phyloP scores from a whole-genome alignment of 768 basidiomycete genomes.

The Boletus sensibilis region DNA sequence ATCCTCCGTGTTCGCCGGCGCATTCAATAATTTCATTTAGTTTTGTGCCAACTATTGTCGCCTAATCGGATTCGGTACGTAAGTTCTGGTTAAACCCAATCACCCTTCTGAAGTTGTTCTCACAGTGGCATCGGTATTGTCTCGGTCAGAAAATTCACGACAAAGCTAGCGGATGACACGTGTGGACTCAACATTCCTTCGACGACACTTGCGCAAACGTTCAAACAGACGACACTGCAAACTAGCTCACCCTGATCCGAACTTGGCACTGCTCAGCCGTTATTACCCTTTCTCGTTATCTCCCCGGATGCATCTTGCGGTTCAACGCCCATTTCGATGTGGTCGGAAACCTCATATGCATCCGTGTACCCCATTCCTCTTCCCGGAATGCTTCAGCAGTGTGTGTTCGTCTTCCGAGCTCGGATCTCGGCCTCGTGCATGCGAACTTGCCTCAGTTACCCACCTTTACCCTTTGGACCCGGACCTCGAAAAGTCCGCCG shows the following conservation, averaged over 20 bases:
- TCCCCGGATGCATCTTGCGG: slow-evolving; percentile 1
- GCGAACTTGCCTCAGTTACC: neutral
- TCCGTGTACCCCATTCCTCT: slow-evolving; percentile 7
- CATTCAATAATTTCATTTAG: neutral
- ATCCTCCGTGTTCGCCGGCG: too few relatives aligned
- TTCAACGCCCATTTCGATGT: slow-evolving; percentile 9
- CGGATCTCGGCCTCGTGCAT: slow-evolving; percentile 14
- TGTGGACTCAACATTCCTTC: slow-evolving; percentile 13
- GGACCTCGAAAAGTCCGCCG: too few relatives aligned
- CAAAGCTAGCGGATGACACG: neutral
- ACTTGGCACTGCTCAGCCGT: slow-evolving; percentile 5
- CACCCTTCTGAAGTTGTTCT: neutral
- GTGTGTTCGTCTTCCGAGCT: slow-evolving; percentile 11
- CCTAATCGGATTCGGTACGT: slow-evolving; percentile 1
- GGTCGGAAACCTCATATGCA: slow-evolving; percentile 4
- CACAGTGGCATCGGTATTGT: slow-evolving; percentile 6
- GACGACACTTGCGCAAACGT: slow-evolving; percentile 7
- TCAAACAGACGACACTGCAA: slow-evolving; percentile 13
- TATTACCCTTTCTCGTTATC: neutral
- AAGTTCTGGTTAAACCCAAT: too few relatives aligned
- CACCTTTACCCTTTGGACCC: slow-evolving; percentile 1
- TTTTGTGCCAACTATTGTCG: neutral
- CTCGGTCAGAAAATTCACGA: slow-evolving; percentile 12
- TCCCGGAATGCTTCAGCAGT: neutral
- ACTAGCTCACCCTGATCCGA: slow-evolving; percentile 10